Base-by-base conservation (phyloP, 768 basidiomycete genomes). In the Tylopilus vinaceipallidus region DNA sequence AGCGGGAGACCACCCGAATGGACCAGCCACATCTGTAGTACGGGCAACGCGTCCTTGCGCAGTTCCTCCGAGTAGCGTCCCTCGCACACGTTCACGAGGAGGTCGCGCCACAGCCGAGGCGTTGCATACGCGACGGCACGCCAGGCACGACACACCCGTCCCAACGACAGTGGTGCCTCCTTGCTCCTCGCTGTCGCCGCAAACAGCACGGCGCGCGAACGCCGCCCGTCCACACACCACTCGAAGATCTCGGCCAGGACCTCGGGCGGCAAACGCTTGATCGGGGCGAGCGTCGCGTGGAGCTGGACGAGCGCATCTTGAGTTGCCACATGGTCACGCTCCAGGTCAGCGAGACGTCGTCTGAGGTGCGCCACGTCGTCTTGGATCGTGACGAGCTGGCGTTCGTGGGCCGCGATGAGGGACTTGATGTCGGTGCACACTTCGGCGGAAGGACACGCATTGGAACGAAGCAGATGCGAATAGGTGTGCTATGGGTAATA, bases 81-180 rank as follows among this genome's bases (percentile, higher is more conserved):
- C 1, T 63, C 55, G 19, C 61, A 60, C 14, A 66, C 49, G 30
- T 56, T 55, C 9, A 64, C 14, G 22, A 45, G 42, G 20, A 64
- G 27, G 40, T 60, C 52, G 10, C 39, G 53, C 68, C 68, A 69
- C 1, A 69, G 42, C 14, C 45, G 45, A 19, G 68, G 68, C 1
- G 68, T 69, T 12, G 58, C 45, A 3, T 56, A 52, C 2, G 55
- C 49, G 3, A 68, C 46, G 9, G 45, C 49, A 8, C 67, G 59
- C 66, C 68, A 70, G 0, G 52, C 19, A 42, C 59, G 58, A 37
- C 68, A 69, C 17, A 70, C 61, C 0, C 63, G 63, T 4, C 61
- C 63, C 6, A 70, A 62, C 2, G 67, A 29, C 26, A 70, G n/a
- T 1, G 66, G 68, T 0, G 62, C 60, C 9, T 48, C 51, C 34